Percentiles rank a stretch among this genome's conserved stretches.
These are phyloP conservation scores for Kurtzmaniella cleridarum DNA, from an alignment of 805 yeast species.

Conservation along the genomic window DNA sequence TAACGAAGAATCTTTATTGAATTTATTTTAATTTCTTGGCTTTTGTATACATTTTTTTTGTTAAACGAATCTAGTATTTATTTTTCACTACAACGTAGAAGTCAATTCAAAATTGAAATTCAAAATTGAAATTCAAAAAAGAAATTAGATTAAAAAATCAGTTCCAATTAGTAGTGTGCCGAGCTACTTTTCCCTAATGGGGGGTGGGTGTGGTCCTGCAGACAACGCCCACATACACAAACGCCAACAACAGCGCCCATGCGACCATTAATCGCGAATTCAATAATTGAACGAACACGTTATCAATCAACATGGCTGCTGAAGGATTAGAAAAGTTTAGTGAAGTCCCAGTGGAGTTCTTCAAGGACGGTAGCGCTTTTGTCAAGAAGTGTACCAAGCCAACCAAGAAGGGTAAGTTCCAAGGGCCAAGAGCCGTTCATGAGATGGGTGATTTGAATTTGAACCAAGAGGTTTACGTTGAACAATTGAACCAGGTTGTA, in stretches of 20 bases:
- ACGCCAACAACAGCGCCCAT: background rate
- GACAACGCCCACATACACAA: background rate
- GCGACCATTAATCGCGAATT: background rate
- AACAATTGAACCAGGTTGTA: too few relatives aligned
- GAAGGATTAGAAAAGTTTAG: constrained; percentile 70
- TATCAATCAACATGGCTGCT: constrained; percentile 30
- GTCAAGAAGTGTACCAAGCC: constrained; percentile 93
- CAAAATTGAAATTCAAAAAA: too few relatives aligned
- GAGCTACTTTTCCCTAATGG: background rate
- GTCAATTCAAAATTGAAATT: too few relatives aligned
- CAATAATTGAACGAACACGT: background rate
- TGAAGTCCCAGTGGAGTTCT: constrained; percentile 85
- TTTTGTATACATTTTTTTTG: constrained; percentile 6
- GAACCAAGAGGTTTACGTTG: too few relatives aligned
- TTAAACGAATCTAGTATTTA: constrained; percentile 3
- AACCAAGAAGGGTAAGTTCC: constrained; percentile 59
- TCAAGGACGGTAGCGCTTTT: constrained; percentile 87
- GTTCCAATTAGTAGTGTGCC: constrained; percentile 1
- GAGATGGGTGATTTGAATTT: background rate
- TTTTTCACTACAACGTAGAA: background rate
- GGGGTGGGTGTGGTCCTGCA: too few relatives aligned
- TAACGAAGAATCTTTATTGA: constrained; percentile 29
- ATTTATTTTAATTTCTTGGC: constrained; percentile 14
- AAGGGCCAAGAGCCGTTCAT: background rate
- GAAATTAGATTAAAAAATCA: too few relatives aligned